phyloP scores from a whole-genome alignment of 2,329 filamentous ascomycete species.

The Fusarium sublunatum region DNA sequence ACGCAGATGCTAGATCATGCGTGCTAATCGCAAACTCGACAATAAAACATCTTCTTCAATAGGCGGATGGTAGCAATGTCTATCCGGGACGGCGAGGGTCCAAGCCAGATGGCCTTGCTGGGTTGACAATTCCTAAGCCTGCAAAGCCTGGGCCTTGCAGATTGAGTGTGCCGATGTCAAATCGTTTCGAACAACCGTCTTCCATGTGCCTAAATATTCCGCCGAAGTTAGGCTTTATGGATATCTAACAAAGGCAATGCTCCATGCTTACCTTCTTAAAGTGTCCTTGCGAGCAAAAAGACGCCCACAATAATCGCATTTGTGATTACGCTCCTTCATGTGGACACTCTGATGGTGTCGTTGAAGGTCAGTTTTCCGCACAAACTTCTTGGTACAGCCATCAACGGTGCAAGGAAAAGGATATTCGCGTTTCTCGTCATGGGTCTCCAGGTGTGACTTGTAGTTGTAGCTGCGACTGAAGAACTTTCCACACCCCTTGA shows the following conservation, averaged over 20 bases:
- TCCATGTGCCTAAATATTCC: conserved; percentile 73
- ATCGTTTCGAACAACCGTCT: conserved; percentile 78
- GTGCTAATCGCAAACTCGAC: not conserved
- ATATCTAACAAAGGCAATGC: not conserved
- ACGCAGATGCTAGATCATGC: not conserved
- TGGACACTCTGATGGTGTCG: conserved; percentile 75
- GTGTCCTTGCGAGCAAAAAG: conserved; percentile 86
- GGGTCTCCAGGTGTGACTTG: conserved; percentile 86
- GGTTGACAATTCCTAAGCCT: conserved; percentile 35
- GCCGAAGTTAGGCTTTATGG: conserved; percentile 6
- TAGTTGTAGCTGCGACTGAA: conserved; percentile 90
- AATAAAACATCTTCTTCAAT: not conserved
- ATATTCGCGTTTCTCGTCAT: conserved; percentile 78
- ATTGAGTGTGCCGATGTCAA: conserved; percentile 66
- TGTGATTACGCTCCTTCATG: conserved; percentile 75
- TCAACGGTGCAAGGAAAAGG: conserved; percentile 74
- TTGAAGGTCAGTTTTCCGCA: conserved; percentile 82
- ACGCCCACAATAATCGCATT: conserved; percentile 76
- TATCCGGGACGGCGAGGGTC: conserved; percentile 38
- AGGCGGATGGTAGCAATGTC: not conserved
- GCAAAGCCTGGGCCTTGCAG: conserved; percentile 51
- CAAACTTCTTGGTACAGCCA: conserved; percentile 80
- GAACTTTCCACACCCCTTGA: conserved; percentile 77
- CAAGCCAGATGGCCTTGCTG: conserved; percentile 25
- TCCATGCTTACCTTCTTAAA: conserved; percentile 72